Evolutionary conservation across 371 early-diverging fungal genomes (phyloP).

Genomic region (Lichtheimia ornata): DNA sequence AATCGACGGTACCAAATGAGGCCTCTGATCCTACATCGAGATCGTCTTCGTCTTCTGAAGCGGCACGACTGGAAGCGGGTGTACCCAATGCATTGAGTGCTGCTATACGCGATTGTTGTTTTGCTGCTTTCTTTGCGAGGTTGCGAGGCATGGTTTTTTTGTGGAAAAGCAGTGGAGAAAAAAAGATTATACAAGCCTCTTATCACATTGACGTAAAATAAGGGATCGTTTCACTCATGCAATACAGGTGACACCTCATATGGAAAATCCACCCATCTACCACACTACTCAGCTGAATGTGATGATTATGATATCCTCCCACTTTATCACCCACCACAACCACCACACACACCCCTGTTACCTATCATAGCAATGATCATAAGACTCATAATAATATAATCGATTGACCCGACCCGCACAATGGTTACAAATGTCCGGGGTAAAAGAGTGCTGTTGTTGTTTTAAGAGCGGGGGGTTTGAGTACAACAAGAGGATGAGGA

Average conservation of each 20-base stretch:
- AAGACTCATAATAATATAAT: no score
- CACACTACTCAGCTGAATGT: no score
- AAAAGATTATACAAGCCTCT: not conserved
- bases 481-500: no score
- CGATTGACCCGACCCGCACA: not conserved
- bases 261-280: no score
- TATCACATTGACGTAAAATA: not conserved
- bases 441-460: no score
- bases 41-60: conserved; percentile 22
- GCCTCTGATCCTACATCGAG: conserved; percentile 11
- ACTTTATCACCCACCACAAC: no score
- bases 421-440: conserved; percentile 5
- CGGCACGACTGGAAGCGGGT: conserved; percentile 17
- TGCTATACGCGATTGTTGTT: conserved; percentile 21
- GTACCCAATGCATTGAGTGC: conserved; percentile 23
- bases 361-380: no score
- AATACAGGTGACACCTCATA: no score
- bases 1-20: conserved; percentile 11
- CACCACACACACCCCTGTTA: no score
- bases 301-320: no score
- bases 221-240: no score
- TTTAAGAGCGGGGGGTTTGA: no score
- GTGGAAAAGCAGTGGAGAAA: conserved; percentile 27
- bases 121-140: conserved; percentile 19
- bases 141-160: conserved; percentile 13